phyloP scores from a whole-genome alignment of 192 early-diverging fungal genomes.

The Backusella parvicylindrica region DNA sequence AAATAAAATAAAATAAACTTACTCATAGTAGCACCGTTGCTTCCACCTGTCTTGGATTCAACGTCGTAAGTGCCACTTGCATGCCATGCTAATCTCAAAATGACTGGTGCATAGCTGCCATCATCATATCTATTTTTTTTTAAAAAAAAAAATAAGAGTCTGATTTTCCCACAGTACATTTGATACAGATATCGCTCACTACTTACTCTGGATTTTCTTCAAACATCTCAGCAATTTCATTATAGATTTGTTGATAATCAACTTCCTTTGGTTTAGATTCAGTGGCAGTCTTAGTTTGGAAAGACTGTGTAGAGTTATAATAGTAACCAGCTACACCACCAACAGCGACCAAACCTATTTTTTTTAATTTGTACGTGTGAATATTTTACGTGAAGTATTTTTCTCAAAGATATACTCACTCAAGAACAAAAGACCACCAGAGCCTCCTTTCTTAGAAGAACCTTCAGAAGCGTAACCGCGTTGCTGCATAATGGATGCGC shows the following conservation, averaged over 20 bases:
- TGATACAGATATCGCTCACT: neutral
- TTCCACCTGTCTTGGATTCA: conserved; percentile 69
- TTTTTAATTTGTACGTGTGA: neutral
- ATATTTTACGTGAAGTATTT: neutral
- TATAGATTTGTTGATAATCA: conserved; percentile 72
- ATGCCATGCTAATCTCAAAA: conserved; percentile 88
- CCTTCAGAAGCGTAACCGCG: conserved; percentile 9
- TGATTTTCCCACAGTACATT: neutral
- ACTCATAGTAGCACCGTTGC: conserved; percentile 72
- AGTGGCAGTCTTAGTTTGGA: conserved; percentile 13
- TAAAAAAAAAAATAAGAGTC: neutral
- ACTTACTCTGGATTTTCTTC: conserved; percentile 58
- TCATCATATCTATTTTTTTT: conserved; percentile 54
- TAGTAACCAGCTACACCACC: conserved; percentile 52
- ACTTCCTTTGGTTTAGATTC: conserved; percentile 42
- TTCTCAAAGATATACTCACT: neutral
- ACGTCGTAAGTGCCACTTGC: conserved; percentile 74
- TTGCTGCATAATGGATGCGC: conserved; percentile 3
- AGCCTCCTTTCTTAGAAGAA: conserved; percentile 5
- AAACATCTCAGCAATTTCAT: conserved; percentile 72
- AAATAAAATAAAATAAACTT: neutral
- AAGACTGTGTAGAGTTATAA: conserved; percentile 27
- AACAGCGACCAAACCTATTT: conserved; percentile 39
- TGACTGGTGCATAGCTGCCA: conserved; percentile 71
- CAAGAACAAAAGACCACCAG: conserved; percentile 7